Percentiles rank a stretch among this genome's conserved stretches.
phyloP scores from a whole-genome alignment of 2,329 filamentous ascomycete genomes.

The Xylariaceae sp. region DNA sequence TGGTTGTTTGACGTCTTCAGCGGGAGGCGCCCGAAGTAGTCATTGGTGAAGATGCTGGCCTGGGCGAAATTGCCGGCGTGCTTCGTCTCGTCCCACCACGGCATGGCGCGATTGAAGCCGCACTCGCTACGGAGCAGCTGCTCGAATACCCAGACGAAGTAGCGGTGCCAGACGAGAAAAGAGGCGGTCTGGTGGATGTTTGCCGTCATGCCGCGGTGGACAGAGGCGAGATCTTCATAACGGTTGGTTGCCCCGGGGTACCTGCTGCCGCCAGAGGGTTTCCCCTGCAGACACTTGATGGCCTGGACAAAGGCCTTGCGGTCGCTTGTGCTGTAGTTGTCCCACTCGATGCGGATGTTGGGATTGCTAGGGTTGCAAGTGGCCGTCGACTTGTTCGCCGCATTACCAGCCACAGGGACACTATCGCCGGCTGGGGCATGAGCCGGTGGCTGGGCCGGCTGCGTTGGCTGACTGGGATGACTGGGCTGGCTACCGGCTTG shows the following conservation, averaged over 20 bases:
- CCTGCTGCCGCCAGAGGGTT: conserved; percentile 24
- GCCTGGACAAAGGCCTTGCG: conserved; percentile 30
- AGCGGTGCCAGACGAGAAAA: conserved; percentile 38
- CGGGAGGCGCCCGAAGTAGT: conserved; percentile 28
- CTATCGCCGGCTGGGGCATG: no score
- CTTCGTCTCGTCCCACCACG: conserved; percentile 38
- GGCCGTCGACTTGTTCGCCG: conserved; percentile 6
- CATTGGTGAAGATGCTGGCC: conserved; percentile 28
- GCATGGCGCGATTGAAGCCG: conserved; percentile 31
- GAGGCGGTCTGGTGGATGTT: conserved; percentile 20
- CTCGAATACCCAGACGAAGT: conserved; percentile 34
- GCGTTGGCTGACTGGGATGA: no score
- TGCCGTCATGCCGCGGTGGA: conserved; percentile 33
- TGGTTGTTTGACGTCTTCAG: conserved; percentile 24
- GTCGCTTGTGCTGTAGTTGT: conserved; percentile 27
- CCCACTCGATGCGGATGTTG: conserved; percentile 29
- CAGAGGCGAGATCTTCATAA: conserved; percentile 36
- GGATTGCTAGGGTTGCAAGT: conserved; percentile 26
- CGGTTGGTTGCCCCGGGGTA: conserved; percentile 27
- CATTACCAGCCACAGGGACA: conserved; percentile 2
- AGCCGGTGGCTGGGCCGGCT: no score
- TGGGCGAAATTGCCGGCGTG: conserved; percentile 30
- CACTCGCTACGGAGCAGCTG: conserved; percentile 35
- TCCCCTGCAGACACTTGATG: conserved; percentile 31
- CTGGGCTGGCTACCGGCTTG: conserved; percentile 7